Conservation (phyloP, 768 basidiomycete species). For the Pholiota microspora region DNA sequence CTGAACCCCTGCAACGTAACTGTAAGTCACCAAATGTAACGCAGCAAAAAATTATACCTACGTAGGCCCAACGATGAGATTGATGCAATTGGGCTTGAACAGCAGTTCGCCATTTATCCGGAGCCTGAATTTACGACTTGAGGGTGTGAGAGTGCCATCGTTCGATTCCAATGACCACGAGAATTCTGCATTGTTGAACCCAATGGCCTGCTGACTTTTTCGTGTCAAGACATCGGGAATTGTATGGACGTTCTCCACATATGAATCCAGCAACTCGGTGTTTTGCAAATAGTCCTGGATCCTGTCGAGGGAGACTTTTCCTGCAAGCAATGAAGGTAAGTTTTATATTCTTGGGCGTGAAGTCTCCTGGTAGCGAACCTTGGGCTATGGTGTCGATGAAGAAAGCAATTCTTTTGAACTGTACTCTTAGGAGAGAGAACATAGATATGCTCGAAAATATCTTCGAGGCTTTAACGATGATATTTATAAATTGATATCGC, state of each 20-base stretch:
- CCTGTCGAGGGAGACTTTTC: conserved; percentile 66
- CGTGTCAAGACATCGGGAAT: neutral
- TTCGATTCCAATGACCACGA: conserved; percentile 45
- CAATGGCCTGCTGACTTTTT: conserved; percentile 27
- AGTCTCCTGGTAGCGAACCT: conserved; percentile 13
- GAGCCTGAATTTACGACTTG: conserved; percentile 49
- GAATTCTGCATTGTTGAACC: conserved; percentile 54
- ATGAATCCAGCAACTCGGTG: conserved; percentile 50
- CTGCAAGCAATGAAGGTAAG: conserved; percentile 19
- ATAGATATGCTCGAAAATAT: conserved; percentile 57
- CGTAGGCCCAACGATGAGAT: conserved; percentile 59
- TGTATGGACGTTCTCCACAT: conserved; percentile 20
- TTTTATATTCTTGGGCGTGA: neutral
- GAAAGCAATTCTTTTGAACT: conserved; percentile 38
- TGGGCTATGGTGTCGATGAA: conserved; percentile 21
- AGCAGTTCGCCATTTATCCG: conserved; percentile 49
- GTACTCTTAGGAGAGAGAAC: conserved; percentile 59
- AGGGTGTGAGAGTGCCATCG: conserved; percentile 36
- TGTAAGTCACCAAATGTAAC: neutral
- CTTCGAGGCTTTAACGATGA: conserved; percentile 29
- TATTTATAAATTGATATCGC: neutral
- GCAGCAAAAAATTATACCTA: conserved; percentile 2
- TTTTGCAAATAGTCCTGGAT: conserved; percentile 38
- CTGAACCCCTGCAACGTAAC: conserved; percentile 30
- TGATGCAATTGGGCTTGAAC: conserved; percentile 54